phyloP scores from a whole-genome alignment of 306 rosid genomes.

The Prosopis cineraria region DNA sequence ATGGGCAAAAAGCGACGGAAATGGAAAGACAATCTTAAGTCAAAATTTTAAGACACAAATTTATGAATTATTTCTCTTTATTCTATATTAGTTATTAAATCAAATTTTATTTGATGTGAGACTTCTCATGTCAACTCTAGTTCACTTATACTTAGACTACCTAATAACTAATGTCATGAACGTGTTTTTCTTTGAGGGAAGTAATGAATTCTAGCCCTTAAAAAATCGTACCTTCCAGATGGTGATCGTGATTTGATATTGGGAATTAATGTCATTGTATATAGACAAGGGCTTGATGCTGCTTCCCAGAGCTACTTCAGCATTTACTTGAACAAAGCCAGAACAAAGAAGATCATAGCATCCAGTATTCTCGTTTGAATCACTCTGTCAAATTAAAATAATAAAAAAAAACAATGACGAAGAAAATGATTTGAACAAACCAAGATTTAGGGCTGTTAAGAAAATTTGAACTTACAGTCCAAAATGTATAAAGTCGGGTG shows the following conservation, averaged over 20 bases:
- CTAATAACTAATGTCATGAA: too few relatives aligned
- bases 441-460: neutral
- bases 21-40: too few relatives aligned
- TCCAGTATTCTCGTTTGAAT: conserved; percentile 53
- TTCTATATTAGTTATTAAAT: too few relatives aligned
- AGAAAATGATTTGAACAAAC: neutral
- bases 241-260: conserved; percentile 51
- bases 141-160: too few relatives aligned
- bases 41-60: too few relatives aligned
- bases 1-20: too few relatives aligned
- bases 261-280: conserved; percentile 37
- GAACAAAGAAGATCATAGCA: conserved; percentile 59
- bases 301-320: conserved; percentile 51
- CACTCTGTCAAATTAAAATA: conserved; percentile 45
- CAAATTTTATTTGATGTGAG: too few relatives aligned
- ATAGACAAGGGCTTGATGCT: conserved; percentile 51
- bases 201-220: conserved; percentile 20
- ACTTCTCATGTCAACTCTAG: too few relatives aligned
- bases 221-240: conserved; percentile 54
- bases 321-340: conserved; percentile 56
- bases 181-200: neutral
- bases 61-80: too few relatives aligned
- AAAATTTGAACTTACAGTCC: conserved; percentile 3
- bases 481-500: conserved; percentile 43
- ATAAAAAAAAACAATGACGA: neutral